Evolutionary conservation across 805 yeast species (phyloP), one percentile per base, ranked within the genome.

Genomic region (Cyberlindnera euphorbiae): DNA sequence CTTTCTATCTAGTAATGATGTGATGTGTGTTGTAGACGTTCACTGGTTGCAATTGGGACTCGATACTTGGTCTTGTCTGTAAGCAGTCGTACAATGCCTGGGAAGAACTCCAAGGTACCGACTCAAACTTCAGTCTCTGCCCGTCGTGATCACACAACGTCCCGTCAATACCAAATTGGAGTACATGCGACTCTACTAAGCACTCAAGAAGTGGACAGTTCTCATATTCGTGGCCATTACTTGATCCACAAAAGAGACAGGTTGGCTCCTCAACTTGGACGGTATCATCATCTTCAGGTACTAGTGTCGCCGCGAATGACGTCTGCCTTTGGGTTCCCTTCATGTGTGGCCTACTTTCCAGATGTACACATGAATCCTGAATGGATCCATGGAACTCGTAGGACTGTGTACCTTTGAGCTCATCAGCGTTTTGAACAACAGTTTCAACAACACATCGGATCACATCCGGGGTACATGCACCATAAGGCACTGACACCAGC

Each of bases 191-290:
- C 19, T 39, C 42, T 10, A 36, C 42, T 3, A 39, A 26, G 16
- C 35, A 33, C 25, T 39, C 42, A 10, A 39, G 19, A 15, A 39
- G 19, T 3, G 36, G 38, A 16, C 42, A 39, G n/a, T 34, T 33
- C 10, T 34, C 36, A 13, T 24, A 31, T 5, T 17, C 10, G 24
- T 39, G 42, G 5, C 42, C 42, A 19, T 31, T 32, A 7, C 3
- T 17, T 7, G 42, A 34, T 8, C 42, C 42, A 23, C 42, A 39
- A 17, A 39, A 39, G 11, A 31, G 19, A 25, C 42, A 38, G 3
- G 31, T 17, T 17, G 36, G 23, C 8, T 15, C 18, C 8, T 8
- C 21, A 8, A 14, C 16, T 10, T 26, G 8, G n/a, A 12, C 23
- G 16, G 15, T 16, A n/a, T 11, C 22, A 8, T 31, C 26, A 19